These are phyloP conservation scores for Melocanna baccifera DNA, from an alignment of 176 grass and related monocot species.

Conservation along the genomic window DNA sequence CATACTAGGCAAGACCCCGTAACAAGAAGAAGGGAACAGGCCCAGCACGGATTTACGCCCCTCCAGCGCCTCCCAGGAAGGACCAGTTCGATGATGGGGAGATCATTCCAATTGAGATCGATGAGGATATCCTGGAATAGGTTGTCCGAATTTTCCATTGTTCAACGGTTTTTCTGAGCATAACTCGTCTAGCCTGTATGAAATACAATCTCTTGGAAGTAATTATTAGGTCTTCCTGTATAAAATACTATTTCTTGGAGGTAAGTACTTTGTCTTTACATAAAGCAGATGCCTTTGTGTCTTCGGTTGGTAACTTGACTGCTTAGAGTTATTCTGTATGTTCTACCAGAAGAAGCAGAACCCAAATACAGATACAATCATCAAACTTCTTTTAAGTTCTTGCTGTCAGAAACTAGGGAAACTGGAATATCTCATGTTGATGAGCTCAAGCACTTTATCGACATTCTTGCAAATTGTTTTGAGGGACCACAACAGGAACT, in stretches of 20 bases:
- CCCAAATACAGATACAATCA: background rate
- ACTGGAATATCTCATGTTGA: background rate
- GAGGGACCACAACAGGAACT: background rate
- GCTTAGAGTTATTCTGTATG: background rate
- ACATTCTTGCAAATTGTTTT: background rate
- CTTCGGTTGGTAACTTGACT: background rate
- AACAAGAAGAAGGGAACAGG: conserved; percentile 80
- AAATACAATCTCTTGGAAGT: background rate
- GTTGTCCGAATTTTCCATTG: conserved; percentile 14
- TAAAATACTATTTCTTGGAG: conserved; percentile 15
- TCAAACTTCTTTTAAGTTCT: background rate
- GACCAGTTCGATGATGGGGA: conserved; percentile 68
- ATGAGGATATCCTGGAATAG: conserved; percentile 64
- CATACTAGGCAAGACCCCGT: conserved; percentile 46
- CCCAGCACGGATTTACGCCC: conserved; percentile 39
- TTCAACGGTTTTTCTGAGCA: background rate
- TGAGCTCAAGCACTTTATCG: background rate
- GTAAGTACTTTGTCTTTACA: background rate
- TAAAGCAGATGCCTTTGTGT: background rate
- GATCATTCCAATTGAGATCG: conserved; percentile 55
- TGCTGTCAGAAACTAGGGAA: background rate
- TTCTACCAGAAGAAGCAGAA: background rate
- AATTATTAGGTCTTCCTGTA: conserved; percentile 17
- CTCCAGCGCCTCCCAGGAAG: conserved; percentile 60
- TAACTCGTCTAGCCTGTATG: conserved; percentile 15